Conservation (phyloP, 2,329 filamentous ascomycete species). For the Cladobotryum protrusum region DNA sequence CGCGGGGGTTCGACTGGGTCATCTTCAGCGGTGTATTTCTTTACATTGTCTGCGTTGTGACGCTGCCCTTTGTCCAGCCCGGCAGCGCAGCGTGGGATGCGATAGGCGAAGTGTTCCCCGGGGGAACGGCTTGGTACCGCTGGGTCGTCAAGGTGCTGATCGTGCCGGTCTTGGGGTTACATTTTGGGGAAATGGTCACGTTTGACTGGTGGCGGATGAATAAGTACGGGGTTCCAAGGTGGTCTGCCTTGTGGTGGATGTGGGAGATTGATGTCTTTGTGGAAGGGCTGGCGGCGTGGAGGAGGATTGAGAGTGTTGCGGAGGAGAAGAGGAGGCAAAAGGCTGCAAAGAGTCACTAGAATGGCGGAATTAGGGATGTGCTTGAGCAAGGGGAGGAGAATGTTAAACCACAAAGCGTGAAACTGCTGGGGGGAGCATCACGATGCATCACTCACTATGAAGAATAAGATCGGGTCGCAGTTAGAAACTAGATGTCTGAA, state of each 20-base stretch:
- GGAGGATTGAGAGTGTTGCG: slow-evolving; percentile 45
- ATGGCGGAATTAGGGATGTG: background rate
- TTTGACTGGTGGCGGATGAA: slow-evolving; percentile 43
- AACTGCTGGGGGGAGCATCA: background rate
- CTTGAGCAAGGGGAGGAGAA: background rate
- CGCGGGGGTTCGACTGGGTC: slow-evolving; percentile 40
- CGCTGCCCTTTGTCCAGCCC: slow-evolving; percentile 43
- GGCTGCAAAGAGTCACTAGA: slow-evolving; percentile 33
- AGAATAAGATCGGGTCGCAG: background rate
- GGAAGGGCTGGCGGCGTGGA: slow-evolving; percentile 47
- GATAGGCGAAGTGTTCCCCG: slow-evolving; percentile 47
- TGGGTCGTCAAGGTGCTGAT: slow-evolving; percentile 55
- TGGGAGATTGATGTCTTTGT: slow-evolving; percentile 50
- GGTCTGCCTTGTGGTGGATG: slow-evolving; percentile 44
- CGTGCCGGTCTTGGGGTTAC: slow-evolving; percentile 54
- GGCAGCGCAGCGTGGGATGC: slow-evolving; percentile 44
- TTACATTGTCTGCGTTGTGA: slow-evolving; percentile 48
- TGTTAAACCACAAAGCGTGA: background rate
- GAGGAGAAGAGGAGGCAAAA: slow-evolving; percentile 37
- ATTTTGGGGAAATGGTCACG: slow-evolving; percentile 55
- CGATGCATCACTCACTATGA: background rate
- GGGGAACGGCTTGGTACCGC: slow-evolving; percentile 52
- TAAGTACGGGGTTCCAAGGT: slow-evolving; percentile 41
- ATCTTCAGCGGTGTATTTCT: slow-evolving; percentile 50
- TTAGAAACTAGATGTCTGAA: background rate